Evolutionary conservation across 345 rosid genomes (phyloP), one percentile per base, ranked within the genome.

Genomic region (Populus pruinosa): DNA sequence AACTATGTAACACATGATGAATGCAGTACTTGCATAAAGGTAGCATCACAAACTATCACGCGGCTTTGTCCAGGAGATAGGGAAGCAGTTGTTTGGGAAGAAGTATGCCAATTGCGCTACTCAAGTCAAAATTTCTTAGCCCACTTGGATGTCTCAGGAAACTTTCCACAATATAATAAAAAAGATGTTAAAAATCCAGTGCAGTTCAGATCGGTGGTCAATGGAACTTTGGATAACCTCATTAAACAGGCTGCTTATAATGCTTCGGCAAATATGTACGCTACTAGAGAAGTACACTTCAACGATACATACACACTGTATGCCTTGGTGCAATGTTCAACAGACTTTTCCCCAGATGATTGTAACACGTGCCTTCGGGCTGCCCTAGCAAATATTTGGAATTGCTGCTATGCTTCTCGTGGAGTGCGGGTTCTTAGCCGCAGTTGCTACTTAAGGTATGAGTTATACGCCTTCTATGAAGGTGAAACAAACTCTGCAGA

Each of bases 381-480:
- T 56, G 85, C 88, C 23, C 71, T 61, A 17, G 31, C 25, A 36
- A 70, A 87, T 72, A 70, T 82, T 72, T 67, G 68, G 18, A 74
- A 38, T 12, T 65, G 79, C 76, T 80, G 79, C 70, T 75, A 61
- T 65, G 76, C 47, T 69, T 84, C 84, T 17, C 59, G 75, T 1
- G 88, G 90, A 10, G 87, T 79, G 2, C 67, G 87, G 47, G 50
- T 87, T 53, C 80, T 81, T 18, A 83, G 88, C 79, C 84, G 74
- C 1, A 85, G 86, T 76, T 87, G 87, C 75, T 85, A 83, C 65
- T 66, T 87, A 72, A 79, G 87, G 72, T 87, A 85, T 44, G 85
- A 87, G 70, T 72, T 85, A 8, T 83, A 87, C 23, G 78, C 84
- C 44, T 83, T 87, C 38, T 82, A 83, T 63, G 64, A 71, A 44